These are phyloP conservation scores for Meyerozyma elateridarum DNA, from an alignment of 1,139 yeast genomes.

Conservation along the genomic window DNA sequence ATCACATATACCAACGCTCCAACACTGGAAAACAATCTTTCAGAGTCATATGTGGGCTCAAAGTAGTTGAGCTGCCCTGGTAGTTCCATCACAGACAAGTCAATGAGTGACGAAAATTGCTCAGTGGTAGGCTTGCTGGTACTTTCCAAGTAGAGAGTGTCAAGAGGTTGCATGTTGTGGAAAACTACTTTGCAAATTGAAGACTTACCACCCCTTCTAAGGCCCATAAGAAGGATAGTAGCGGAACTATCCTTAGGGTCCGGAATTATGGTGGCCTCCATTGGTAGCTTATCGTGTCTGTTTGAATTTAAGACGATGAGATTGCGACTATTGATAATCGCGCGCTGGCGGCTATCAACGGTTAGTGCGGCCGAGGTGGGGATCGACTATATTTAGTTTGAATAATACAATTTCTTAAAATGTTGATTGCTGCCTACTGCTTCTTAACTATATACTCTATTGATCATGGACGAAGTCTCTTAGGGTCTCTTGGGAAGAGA, in stretches of 20 bases:
- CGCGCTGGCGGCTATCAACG: too few species aligned
- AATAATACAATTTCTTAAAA: too few species aligned
- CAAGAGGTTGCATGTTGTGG: slow-evolving; percentile 95
- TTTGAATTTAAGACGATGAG: too few species aligned
- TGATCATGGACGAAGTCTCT: slow-evolving; percentile 74
- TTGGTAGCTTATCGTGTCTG: slow-evolving; percentile 9
- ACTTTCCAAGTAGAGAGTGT: slow-evolving; percentile 83
- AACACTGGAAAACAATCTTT: slow-evolving; percentile 69
- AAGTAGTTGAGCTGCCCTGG: slow-evolving; percentile 93
- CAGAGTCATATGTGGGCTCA: slow-evolving; percentile 80
- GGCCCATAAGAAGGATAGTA: slow-evolving; percentile 79
- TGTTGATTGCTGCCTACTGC: too few species aligned
- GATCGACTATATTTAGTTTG: too few species aligned
- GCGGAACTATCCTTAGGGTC: slow-evolving; percentile 53
- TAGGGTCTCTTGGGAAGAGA: slow-evolving; percentile 98
- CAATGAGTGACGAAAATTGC: slow-evolving; percentile 72
- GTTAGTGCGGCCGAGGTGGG: too few species aligned
- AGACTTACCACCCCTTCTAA: slow-evolving; percentile 77
- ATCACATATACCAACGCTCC: slow-evolving; percentile 95
- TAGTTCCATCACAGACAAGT: slow-evolving; percentile 87
- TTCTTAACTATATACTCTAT: too few species aligned
- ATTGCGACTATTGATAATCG: too few species aligned
- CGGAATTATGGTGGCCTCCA: slow-evolving; percentile 31
- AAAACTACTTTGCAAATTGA: slow-evolving; percentile 93
- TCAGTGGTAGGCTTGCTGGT: slow-evolving; percentile 86